Conservation (phyloP, 1,284 basidiomycete genomes). For the Lignosus rhinocerotis region DNA sequence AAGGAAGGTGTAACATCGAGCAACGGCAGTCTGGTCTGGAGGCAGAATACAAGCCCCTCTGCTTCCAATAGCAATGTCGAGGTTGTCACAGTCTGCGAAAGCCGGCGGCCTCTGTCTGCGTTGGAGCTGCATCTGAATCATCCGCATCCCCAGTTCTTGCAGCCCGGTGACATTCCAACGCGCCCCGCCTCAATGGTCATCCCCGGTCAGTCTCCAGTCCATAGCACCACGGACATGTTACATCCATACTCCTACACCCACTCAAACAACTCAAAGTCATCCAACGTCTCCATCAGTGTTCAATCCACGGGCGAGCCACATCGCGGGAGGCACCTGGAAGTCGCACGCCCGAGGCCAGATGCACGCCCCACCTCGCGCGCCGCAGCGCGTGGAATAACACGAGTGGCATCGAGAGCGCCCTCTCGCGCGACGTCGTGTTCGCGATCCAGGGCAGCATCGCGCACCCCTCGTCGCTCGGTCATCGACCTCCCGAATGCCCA, state of each 20-base stretch:
- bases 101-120: constrained; percentile 19
- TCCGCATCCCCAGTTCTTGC: constrained; percentile 11
- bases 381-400: constrained; percentile 18
- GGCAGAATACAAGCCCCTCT: not conserved
- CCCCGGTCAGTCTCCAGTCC: constrained; percentile 11
- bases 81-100: constrained; percentile 11
- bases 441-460: constrained; percentile 15
- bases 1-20: not conserved
- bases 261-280: constrained; percentile 18
- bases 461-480: not conserved
- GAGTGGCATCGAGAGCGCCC: constrained; percentile 10
- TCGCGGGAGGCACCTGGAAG: constrained; percentile 7
- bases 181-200: constrained; percentile 18
- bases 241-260: constrained; percentile 18
- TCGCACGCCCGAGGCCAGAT: constrained; percentile 11
- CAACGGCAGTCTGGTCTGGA: not conserved
- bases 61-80: not conserved
- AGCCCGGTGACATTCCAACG: constrained; percentile 13
- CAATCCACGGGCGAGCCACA: constrained; percentile 11
- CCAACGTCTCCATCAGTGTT: constrained; percentile 10
- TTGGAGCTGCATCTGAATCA: constrained; percentile 16
- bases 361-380: constrained; percentile 17
- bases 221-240: constrained; percentile 1
- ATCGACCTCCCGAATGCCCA: not conserved
- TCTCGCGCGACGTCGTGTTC: constrained; percentile 19